Evolutionary conservation across 2,329 filamentous ascomycete genomes (phyloP), one percentile per base, ranked within the genome.

Genomic region (Colletotrichum sp.): DNA sequence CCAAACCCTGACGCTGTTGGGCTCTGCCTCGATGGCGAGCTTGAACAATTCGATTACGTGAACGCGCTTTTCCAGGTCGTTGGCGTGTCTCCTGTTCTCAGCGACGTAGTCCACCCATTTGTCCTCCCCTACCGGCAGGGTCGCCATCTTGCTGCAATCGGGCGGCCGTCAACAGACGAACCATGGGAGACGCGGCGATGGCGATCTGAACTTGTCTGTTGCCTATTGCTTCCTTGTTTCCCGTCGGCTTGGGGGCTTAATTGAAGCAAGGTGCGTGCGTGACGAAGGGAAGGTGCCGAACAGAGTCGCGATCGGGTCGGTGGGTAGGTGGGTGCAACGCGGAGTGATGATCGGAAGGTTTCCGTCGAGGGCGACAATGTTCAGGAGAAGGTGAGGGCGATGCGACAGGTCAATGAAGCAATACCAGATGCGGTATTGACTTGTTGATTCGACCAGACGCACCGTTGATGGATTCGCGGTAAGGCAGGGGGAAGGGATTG

Each of bases 81-180:
- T 82, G 81, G 93, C 87, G 85, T 88, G 86, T 84, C 89, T 87
- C 72, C 89, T 91, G 79, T 94, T 91, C 83, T 96, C 94, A 77
- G 94, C 91, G 78, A 96, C 90, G 84, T 94, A 94, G 79, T 94
- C 93, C 79, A 94, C 85, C 94, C 94, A 97, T 82, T 90, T 90
- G 74, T 94, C 92, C 86, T 97, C 94, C 80, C 94, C 94, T 79
- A 95, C 88, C 61, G 94, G 93, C 71, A 75, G 73, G 78, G 83
- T 87, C 80, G 85, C 86, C 88, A 90, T 90, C 75, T 77, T 86
- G 63, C 57, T 74, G 70, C 61, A 69, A 55, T 76, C 70, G 70
- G 39, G 64, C 59, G 70, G 70, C 68, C 74, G 74, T 76, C 74
- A 74, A 65, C 64, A 74, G 71, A 69, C 71, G 64, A 74, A 76